Evolutionary conservation across 768 basidiomycete genomes (phyloP), one percentile per base, ranked within the genome.

Genomic region (Pleurotus tuber-regium): DNA sequence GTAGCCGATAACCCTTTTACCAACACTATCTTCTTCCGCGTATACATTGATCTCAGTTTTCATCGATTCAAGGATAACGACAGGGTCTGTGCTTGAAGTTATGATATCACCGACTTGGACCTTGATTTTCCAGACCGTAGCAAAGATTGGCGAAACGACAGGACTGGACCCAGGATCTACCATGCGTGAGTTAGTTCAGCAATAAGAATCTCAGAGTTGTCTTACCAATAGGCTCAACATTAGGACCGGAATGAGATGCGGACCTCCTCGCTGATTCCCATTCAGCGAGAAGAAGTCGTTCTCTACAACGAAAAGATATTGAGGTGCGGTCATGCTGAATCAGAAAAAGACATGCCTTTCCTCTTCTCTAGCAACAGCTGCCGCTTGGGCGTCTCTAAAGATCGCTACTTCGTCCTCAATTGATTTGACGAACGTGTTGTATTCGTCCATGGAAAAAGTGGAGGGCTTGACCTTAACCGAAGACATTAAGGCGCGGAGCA

Each of bases 61-160:
- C 84, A 85, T 86, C 1, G 84, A 80, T 62, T 84, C 81, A 10
- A 86, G 69, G 16, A 82, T 70, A 26, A 80, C 42, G 30, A 84
- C 58, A 2, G 77, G 68, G 3, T 76, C 66, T 10, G 75, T 71
- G 2, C 67, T 66, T 0, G 74, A 66, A 3, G 61, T 42, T 36
- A 84, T 69, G 0, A 61, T 55, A 47, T 80, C 72, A 10, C 77
- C 78, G 4, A 69, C 61, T 0, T 61, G 57, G 36, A 73, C 72
- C 11, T 66, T 70, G 56, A 85, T 71, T 59, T 80, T 81, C 78
- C 76, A 77, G 23, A 83, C 59, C 8, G 71, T 68, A 2, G 78
- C 76, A 19, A 71, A 69, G 25, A 82, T 62, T 2, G 75, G 65
- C 1, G 76, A 63, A 21, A 49, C 60, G 21, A 73, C 58, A n/a